Percentiles rank a stretch among this genome's conserved stretches.
phyloP scores from a whole-genome alignment of 2,329 filamentous ascomycete species.

The Chrysoporthe puriensis region DNA sequence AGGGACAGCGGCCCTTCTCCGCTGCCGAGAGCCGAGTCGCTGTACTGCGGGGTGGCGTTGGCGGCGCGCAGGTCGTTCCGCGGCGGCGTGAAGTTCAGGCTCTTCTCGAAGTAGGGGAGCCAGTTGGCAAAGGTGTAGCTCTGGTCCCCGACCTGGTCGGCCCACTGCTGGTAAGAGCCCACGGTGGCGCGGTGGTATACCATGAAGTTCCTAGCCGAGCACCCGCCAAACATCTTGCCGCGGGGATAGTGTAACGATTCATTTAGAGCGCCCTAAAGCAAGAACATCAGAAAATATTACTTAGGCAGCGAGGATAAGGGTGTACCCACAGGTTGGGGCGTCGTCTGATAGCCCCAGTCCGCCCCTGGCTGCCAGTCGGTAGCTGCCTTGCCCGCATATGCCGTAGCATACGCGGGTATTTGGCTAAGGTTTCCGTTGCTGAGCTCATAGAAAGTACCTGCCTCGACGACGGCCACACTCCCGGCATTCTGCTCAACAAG shows the following conservation, averaged over 20 bases:
- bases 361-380: conserved; percentile 4
- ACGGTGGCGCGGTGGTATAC: conserved; percentile 13
- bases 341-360: conserved; percentile 21
- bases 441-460: conserved; percentile 20
- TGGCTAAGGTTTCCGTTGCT: conserved; percentile 15
- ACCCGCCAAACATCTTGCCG: conserved; percentile 10
- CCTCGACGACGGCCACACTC: conserved; percentile 26
- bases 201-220: conserved; percentile 20
- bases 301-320: not conserved
- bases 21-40: not conserved
- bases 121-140: conserved; percentile 18
- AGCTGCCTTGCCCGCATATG: not conserved
- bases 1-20: conserved; percentile 5
- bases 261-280: not conserved
- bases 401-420: not conserved
- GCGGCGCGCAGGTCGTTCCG: not conserved
- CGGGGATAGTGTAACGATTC: not conserved
- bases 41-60: conserved; percentile 11
- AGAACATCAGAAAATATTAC: not conserved
- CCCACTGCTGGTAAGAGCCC: conserved; percentile 9
- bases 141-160: conserved; percentile 1
- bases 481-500: conserved; percentile 25
- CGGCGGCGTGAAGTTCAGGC: conserved; percentile 17
- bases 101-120: conserved; percentile 12
- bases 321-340: conserved; percentile 10